Percentiles rank a stretch among this genome's conserved stretches.
These are phyloP conservation scores for Colletotrichum trifolii DNA, from an alignment of 2,329 filamentous ascomycete species.

Conservation along the genomic window DNA sequence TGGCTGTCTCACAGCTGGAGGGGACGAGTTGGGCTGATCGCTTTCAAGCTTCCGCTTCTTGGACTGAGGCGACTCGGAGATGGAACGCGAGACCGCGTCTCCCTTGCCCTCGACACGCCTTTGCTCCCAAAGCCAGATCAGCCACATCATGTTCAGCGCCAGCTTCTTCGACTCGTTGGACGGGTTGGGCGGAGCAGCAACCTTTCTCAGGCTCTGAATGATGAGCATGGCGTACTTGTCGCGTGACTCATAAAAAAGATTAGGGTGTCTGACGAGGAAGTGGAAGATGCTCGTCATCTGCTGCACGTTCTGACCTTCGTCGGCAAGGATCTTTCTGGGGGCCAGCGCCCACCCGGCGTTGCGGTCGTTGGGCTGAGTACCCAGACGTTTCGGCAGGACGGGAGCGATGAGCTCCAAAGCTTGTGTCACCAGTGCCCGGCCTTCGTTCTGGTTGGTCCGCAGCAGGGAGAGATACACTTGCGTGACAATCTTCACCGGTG, in stretches of 20 bases:
- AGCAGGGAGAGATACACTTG: slow-evolving; percentile 94
- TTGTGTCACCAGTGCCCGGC: slow-evolving; percentile 90
- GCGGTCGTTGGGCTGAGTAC: slow-evolving; percentile 72
- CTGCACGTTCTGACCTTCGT: slow-evolving; percentile 94
- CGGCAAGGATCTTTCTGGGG: slow-evolving; percentile 88
- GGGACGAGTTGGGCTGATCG: slow-evolving; percentile 64
- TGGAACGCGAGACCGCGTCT: slow-evolving; percentile 50
- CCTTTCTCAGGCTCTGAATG: slow-evolving; percentile 88
- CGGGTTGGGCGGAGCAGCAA: slow-evolving; percentile 83
- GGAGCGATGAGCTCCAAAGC: slow-evolving; percentile 94
- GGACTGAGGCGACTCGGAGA: slow-evolving; percentile 76
- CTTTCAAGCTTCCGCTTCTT: slow-evolving; percentile 83
- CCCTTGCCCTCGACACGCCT: slow-evolving; percentile 75
- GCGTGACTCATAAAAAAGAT: slow-evolving; percentile 93
- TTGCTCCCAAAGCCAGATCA: slow-evolving; percentile 95
- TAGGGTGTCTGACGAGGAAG: slow-evolving; percentile 91
- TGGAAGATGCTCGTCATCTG: slow-evolving; percentile 98
- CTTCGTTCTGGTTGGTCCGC: slow-evolving; percentile 94
- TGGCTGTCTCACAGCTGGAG: slow-evolving; percentile 61
- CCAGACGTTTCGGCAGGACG: slow-evolving; percentile 87
- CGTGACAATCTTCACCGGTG: slow-evolving; percentile 92
- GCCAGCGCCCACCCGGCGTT: slow-evolving; percentile 90
- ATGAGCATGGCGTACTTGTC: slow-evolving; percentile 92
- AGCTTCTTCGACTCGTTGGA: slow-evolving; percentile 94
- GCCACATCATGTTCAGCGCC: slow-evolving; percentile 87